These are phyloP conservation scores for Taiozyma sp. DNA, from an alignment of 1,139 yeast genomes.

Conservation along the genomic window DNA sequence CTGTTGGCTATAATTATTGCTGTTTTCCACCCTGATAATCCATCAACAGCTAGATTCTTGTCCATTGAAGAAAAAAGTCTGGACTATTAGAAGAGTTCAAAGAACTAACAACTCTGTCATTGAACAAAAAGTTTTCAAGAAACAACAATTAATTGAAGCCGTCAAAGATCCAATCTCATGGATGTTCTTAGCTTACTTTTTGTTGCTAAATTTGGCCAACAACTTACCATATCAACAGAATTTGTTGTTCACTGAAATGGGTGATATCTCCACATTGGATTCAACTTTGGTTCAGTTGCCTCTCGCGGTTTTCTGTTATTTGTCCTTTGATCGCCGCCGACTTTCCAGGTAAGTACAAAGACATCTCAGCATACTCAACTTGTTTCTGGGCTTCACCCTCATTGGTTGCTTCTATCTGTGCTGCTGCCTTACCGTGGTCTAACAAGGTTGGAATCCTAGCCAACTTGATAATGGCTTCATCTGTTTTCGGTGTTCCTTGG, in stretches of 20 bases:
- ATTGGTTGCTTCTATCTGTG: conserved; percentile 41
- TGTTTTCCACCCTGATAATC: conserved; percentile 45
- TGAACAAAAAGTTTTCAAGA: conserved; percentile 44
- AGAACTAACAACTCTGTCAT: conserved; percentile 38
- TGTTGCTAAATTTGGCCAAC: conserved; percentile 34
- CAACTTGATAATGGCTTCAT: conserved; percentile 31
- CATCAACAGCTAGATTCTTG: conserved; percentile 43
- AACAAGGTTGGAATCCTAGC: conserved; percentile 37
- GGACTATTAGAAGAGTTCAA: conserved; percentile 41
- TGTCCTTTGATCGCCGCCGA: conserved; percentile 25
- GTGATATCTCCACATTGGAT: conserved; percentile 34
- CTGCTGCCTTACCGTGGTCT: conserved; percentile 37
- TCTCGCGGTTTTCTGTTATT: conserved; percentile 37
- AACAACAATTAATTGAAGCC: conserved; percentile 46
- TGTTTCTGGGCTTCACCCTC: conserved; percentile 37
- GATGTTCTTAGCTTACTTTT: conserved; percentile 37
- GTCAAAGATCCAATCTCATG: conserved; percentile 44
- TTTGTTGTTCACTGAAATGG: conserved; percentile 15
- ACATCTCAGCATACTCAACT: conserved; percentile 32
- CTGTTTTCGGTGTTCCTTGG: conserved; percentile 38
- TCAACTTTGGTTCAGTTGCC: conserved; percentile 52
- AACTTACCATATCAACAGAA: conserved; percentile 32
- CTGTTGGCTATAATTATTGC: conserved; percentile 28
- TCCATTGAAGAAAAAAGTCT: conserved; percentile 43
- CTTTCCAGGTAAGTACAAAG: conserved; percentile 9